Percentiles rank a stretch among this genome's conserved stretches.
phyloP scores from a whole-genome alignment of 768 basidiomycete species.

The Suillus occidentalis region DNA sequence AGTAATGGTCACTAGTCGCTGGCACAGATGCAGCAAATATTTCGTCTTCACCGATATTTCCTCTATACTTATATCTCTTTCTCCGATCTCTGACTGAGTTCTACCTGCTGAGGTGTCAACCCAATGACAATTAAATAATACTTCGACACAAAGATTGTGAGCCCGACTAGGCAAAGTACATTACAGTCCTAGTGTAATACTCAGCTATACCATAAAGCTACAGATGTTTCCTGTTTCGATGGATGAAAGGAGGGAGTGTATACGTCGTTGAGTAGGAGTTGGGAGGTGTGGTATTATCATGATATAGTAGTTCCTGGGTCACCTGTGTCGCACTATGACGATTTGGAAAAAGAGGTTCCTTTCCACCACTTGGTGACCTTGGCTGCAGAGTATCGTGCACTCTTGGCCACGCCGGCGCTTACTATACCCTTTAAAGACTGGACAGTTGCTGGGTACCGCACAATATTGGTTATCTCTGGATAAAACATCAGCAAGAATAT shows the following conservation, averaged over 20 bases:
- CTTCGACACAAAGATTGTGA: neutral
- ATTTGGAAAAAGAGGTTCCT: slow-evolving; percentile 22
- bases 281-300: neutral
- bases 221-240: neutral
- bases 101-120: neutral
- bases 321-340: slow-evolving; percentile 2
- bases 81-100: neutral
- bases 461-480: slow-evolving; percentile 75
- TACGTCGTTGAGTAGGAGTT: neutral
- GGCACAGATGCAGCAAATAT: too few relatives aligned
- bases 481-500: neutral
- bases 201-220: slow-evolving; percentile 1
- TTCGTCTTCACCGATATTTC: neutral
- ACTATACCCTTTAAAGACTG: slow-evolving; percentile 86
- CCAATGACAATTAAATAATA: neutral
- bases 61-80: neutral
- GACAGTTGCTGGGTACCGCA: slow-evolving; percentile 78
- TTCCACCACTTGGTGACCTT: slow-evolving; percentile 89
- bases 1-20: too few relatives aligned
- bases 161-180: neutral
- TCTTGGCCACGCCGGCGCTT: slow-evolving; percentile 80
- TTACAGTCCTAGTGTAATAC: neutral
- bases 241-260: neutral
- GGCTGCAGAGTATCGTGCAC: slow-evolving; percentile 66
- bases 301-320: neutral